phyloP scores from a whole-genome alignment of 805 yeast genomes.

The Teunomyces pallodes region DNA sequence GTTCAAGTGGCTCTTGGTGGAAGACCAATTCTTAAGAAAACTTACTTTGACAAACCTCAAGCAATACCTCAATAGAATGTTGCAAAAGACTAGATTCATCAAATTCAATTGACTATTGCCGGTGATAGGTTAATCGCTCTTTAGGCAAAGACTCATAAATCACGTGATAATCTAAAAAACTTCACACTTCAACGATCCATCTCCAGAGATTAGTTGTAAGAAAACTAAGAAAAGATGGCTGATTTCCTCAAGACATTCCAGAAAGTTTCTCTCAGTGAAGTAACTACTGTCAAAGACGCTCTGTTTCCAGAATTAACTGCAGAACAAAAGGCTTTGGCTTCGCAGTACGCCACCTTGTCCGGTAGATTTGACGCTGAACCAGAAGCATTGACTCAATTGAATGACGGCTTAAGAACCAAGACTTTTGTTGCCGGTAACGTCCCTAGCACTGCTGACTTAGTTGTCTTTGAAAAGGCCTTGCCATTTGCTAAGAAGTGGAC shows the following conservation, averaged over 20 bases:
- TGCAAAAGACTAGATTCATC: too few species aligned
- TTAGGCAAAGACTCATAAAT: neutral
- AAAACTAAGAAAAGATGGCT: constrained; percentile 23
- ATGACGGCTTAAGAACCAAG: constrained; percentile 62
- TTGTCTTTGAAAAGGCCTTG: constrained; percentile 63
- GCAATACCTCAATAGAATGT: too few species aligned
- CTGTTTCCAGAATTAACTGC: constrained; percentile 29
- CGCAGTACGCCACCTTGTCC: constrained; percentile 81
- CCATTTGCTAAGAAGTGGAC: constrained; percentile 60
- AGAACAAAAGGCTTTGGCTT: constrained; percentile 65
- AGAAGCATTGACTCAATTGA: constrained; percentile 46
- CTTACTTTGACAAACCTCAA: too few species aligned
- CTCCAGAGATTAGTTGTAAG: neutral
- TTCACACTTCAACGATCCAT: constrained; percentile 2
- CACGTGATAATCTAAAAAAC: constrained; percentile 7
- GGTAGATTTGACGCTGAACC: constrained; percentile 51
- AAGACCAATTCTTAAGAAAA: too few species aligned
- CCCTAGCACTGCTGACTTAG: constrained; percentile 70
- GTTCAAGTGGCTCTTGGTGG: too few species aligned
- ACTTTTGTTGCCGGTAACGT: constrained; percentile 70
- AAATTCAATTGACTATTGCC: neutral
- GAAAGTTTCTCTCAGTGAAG: constrained; percentile 30
- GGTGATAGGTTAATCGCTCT: neutral
- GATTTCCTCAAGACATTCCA: constrained; percentile 26
- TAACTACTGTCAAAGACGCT: constrained; percentile 15